Percentiles rank a stretch among this genome's conserved stretches.
Conservation (phyloP, 345 rosid species). For the Eucalyptus cladocalyx region DNA sequence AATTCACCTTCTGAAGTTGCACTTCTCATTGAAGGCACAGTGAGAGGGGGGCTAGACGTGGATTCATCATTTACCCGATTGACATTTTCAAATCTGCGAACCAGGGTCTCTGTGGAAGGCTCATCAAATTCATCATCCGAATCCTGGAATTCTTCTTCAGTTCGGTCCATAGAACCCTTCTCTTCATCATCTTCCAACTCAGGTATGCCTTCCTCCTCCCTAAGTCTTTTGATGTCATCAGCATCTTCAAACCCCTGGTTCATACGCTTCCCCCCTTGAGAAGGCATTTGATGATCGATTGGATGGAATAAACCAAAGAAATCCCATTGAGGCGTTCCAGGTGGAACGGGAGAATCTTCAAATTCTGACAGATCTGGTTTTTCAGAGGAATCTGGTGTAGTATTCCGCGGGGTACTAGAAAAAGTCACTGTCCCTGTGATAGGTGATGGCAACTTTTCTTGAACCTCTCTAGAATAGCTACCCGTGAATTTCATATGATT, state of each 20-base stretch:
- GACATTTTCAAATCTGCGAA: conserved; percentile 75
- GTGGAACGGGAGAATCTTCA: conserved; percentile 37
- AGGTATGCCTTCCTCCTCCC: conserved; percentile 62
- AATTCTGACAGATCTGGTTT: conserved; percentile 27
- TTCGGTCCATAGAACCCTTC: conserved; percentile 35
- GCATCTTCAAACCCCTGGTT: conserved; percentile 25
- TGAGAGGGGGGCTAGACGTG: conserved; percentile 22
- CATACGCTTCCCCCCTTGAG: conserved; percentile 32
- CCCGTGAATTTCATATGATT: conserved; percentile 69
- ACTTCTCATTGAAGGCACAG: conserved; percentile 16
- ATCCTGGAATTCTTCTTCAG: conserved; percentile 44
- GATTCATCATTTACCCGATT: conserved; percentile 47
- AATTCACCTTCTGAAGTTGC: conserved; percentile 39
- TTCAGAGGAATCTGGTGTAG: conserved; percentile 27
- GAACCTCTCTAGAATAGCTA: conserved; percentile 47
- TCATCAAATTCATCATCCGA: conserved; percentile 90
- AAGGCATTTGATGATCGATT: conserved; percentile 43
- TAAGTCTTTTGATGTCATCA: conserved; percentile 37
- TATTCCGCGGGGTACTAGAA: conserved; percentile 36
- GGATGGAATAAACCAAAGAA: conserved; percentile 71
- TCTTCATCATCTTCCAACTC: conserved; percentile 70
- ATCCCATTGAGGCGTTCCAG: conserved; percentile 81
- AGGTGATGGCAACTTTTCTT: conserved; percentile 52
- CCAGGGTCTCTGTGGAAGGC: conserved; percentile 56
- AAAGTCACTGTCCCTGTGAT: conserved; percentile 45